These are phyloP conservation scores for Phialophora chinensis DNA, from an alignment of 2,329 filamentous ascomycete species.

Conservation along the genomic window DNA sequence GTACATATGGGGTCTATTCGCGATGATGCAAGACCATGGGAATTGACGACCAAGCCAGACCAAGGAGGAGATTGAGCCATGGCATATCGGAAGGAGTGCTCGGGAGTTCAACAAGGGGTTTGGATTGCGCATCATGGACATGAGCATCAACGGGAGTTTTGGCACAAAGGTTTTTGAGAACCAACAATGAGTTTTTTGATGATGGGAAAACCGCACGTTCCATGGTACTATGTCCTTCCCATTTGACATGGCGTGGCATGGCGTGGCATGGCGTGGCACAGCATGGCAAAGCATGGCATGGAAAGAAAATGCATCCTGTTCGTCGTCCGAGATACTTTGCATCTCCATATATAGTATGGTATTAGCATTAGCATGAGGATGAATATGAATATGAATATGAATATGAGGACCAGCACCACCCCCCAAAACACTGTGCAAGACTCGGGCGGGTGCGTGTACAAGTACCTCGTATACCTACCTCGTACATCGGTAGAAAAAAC, in stretches of 20 bases:
- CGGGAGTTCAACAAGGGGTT: neutral
- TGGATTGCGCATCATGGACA: neutral
- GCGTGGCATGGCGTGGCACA: neutral
- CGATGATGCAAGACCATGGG: constrained; percentile 20
- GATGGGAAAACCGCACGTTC: neutral
- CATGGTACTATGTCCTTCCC: neutral
- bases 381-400: neutral
- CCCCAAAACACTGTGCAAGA: too few species aligned
- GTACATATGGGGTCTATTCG: constrained; percentile 64
- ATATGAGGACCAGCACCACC: neutral
- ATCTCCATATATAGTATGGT: neutral
- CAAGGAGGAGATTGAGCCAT: neutral
- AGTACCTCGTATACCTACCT: too few species aligned
- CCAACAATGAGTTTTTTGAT: neutral
- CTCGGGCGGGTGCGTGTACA: too few species aligned
- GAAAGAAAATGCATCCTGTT: constrained; percentile 4
- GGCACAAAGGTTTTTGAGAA: neutral
- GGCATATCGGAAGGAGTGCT: constrained; percentile 1
- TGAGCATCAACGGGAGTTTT: neutral
- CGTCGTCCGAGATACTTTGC: neutral
- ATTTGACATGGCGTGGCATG: neutral
- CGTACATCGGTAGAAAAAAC: too few species aligned
- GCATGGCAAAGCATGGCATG: neutral
- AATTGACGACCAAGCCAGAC: neutral
- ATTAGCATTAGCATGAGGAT: neutral